Evolutionary conservation across 345 rosid genomes (phyloP), one percentile per base, ranked within the genome.

Genomic region (Jatropha curcas): DNA sequence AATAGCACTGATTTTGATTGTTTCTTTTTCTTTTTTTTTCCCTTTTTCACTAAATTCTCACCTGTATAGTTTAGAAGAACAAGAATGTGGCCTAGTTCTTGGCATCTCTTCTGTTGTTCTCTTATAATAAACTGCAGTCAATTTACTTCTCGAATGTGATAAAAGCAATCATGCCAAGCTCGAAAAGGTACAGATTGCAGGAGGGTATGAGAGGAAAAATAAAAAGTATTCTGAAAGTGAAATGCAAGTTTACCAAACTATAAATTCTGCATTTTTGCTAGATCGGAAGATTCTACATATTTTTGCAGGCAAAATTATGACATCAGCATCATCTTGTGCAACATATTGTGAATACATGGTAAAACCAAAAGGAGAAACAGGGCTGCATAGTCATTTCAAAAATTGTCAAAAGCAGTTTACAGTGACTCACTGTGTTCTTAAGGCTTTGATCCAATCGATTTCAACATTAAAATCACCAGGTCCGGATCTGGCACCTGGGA

Each of bases 401-500:
- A n/a, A 20, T 35, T 58, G 28, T 35, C 39, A 25, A 3, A 45
- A 74, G 37, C 60, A 19, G 53, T 60, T 59, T 13, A 51, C 30
- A n/a, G 11, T 2, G 16, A 41, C 33, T 76, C 41, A 67, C 8
- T 43, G 33, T 46, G 84, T 67, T 74, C 84, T 82, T 60, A 85
- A 50, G 25, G 98, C 96, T 80, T 89, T 94, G 79, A 92, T 89
- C 97, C 96, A 92, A 70, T 94, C 98, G 30, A 94, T 79, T 66
- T 94, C 96, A 2, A 89, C 79, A 77, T 74, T 80, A 73, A 92
- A 90, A 79, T 88, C 94, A 33, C 97, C 97, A 1, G 97, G 88
- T 10, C 99, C 98, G 0, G 89, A 55, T 72, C 70, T 87, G 25
- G 96, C 88, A 74, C 92, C 94, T 1, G 82, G 89, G 4, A 87